Conservation (phyloP, 306 rosid species). For the barrel medic (Medicago truncatula) region MtrunA17r5.0-ANR NC_053049.1:42853001-42853500, state of each 20-base stretch:
- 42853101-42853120: slow-evolving; percentile 98
- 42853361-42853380: slow-evolving; percentile 16
- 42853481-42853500: slow-evolving; percentile 40
- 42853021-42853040: slow-evolving; percentile 61
- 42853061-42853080: slow-evolving; percentile 59
- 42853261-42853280: slow-evolving; percentile 35
- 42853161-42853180: slow-evolving; percentile 98
- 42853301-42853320: slow-evolving; percentile 29
- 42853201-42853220: slow-evolving; percentile 78
- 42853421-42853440: slow-evolving; percentile 24
- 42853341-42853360: slow-evolving; percentile 4
- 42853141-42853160: slow-evolving; percentile 99
- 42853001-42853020: slow-evolving; percentile 99
- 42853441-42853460: background rate
- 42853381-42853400: slow-evolving; percentile 22
- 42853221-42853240: slow-evolving; percentile 33
- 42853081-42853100: slow-evolving; percentile 66
- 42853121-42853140: slow-evolving; percentile 98
- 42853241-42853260: no score
- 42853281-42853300: slow-evolving; percentile 27
- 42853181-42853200: slow-evolving; percentile 93
- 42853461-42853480: slow-evolving; percentile 21
- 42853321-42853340: slow-evolving; percentile 13
- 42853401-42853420: slow-evolving; percentile 14
- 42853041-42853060: slow-evolving; percentile 43